phyloP scores from a whole-genome alignment of 495 filamentous ascomycete genomes.

The Tuber umbilicatum region DNA sequence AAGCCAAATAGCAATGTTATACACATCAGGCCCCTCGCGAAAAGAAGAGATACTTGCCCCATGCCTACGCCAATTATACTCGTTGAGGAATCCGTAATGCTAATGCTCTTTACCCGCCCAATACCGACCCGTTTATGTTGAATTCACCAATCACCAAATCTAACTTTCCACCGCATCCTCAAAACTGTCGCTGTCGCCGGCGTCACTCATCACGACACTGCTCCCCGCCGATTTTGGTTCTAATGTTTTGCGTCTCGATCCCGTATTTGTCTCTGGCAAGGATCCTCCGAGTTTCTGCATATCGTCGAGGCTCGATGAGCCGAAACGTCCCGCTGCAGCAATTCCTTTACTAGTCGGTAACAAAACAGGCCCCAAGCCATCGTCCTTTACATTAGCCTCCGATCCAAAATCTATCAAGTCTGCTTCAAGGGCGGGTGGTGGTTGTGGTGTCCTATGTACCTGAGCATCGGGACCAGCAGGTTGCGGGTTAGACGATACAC shows the following conservation, averaged over 20 bases:
- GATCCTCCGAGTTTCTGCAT: background rate
- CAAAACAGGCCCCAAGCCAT: constrained; percentile 21
- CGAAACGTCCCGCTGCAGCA: constrained; percentile 5
- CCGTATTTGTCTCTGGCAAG: background rate
- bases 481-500: constrained; percentile 11
- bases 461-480: constrained; percentile 14
- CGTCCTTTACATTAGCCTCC: constrained; percentile 34
- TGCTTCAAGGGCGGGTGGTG: constrained; percentile 20
- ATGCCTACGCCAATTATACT: constrained; percentile 3
- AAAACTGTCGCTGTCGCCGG: constrained; percentile 27
- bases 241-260: background rate
- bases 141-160: background rate
- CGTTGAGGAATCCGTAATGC: background rate
- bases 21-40: background rate
- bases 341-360: constrained; percentile 25
- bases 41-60: background rate
- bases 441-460: constrained; percentile 5
- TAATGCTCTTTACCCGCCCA: background rate
- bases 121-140: background rate
- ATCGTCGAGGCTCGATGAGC: background rate
- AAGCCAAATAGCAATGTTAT: constrained; percentile 6
- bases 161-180: constrained; percentile 34
- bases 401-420: constrained; percentile 23
- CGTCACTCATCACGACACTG: background rate
- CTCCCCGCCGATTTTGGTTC: background rate